A percentile compares a stretch with the other conserved stretches of the same genome.
Evolutionary conservation across 352 stramenopile species (phyloP).

Genomic region (Phytophthora sansomeana): DNA sequence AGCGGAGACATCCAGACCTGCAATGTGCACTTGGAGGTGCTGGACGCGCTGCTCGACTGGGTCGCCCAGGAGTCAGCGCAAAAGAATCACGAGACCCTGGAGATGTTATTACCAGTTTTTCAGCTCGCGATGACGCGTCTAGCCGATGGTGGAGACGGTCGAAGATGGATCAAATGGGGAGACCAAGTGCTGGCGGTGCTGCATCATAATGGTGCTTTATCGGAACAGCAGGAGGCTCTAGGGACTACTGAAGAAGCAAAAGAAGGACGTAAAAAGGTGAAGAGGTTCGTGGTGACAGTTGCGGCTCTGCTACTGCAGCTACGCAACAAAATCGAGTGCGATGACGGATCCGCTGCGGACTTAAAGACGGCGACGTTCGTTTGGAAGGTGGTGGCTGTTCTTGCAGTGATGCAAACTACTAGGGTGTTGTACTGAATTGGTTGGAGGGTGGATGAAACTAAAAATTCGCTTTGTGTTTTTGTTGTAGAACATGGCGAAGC

Average conservation of each 20-base stretch:
- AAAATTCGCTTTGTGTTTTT: background rate
- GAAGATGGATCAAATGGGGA: conserved; percentile 42
- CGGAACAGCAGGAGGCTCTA: conserved; percentile 7
- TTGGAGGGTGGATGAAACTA: background rate
- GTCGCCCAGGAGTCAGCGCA: conserved; percentile 2
- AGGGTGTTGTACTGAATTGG: background rate
- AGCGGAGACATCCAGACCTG: background rate
- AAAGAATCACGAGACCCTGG: conserved; percentile 4
- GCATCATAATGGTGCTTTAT: conserved; percentile 18
- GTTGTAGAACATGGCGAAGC: conserved; percentile 54
- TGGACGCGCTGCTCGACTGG: conserved; percentile 28
- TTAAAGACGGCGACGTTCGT: conserved; percentile 59
- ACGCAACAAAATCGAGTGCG: conserved; percentile 25
- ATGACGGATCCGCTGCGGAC: conserved; percentile 16
- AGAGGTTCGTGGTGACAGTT: conserved; percentile 20
- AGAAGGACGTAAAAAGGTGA: background rate
- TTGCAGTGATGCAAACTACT: background rate
- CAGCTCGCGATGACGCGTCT: conserved; percentile 20
- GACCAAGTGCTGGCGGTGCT: conserved; percentile 33
- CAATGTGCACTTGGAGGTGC: conserved; percentile 29
- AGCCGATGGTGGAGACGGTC: conserved; percentile 11
- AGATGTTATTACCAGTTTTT: conserved; percentile 27
- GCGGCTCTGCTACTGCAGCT: conserved; percentile 30
- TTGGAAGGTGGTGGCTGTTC: conserved; percentile 49
- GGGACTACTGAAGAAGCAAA: background rate